Base-by-base conservation (phyloP, 208 protist genomes). In the Trypanosoma mega region DNA sequence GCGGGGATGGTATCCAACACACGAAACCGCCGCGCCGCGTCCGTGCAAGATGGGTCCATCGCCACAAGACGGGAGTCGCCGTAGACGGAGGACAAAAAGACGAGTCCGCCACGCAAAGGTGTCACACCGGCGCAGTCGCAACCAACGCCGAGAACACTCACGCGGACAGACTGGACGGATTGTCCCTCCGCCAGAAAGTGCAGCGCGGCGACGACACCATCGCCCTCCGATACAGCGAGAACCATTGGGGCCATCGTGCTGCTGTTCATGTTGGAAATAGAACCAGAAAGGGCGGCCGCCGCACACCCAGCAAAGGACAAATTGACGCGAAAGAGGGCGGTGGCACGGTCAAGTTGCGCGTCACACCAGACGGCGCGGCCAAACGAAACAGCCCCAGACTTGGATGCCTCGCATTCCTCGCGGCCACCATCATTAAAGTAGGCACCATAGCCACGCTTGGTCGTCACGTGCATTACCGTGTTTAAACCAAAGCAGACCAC, bases 391-490 rank as follows among this genome's bases (percentile, higher is more conserved):
- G 85, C 71, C 0, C 71, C 65, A 0, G 78, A 80, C 34, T 80
- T 76, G 11, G 66, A 30, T 36, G 68, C 76, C 44, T 72, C 67
- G 52, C 68, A 74, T 71, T 93, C 84, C 33, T 96, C 90, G 48
- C 76, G 68, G 2, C 86, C 90, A 43, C 63, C 72, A 4, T 70
- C 54, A 61, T 96, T 96, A 46, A 92, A 54, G 61, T 82, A 88
- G 16, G 68, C 79, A n/a, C 84, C 85, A 53, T 76, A 93, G 56
- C 78, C 82, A 44, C 78, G 74, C 52, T 87, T 92, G 27, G 80
- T 87, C 65, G 77, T 89, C 30, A 93, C 74, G 54, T 93, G 85
- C 57, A 92, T 62, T 27, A 93, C n/a, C 30, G 76, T 82, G 76
- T 93, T 89, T 11, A 69, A 76, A 2, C 75, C 72, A 44, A 87